A percentile compares a stretch with the other conserved stretches of the same genome.
These are phyloP conservation scores for Abrus pulchellus DNA, from an alignment of 306 rosid species.

Conservation along the genomic window DNA sequence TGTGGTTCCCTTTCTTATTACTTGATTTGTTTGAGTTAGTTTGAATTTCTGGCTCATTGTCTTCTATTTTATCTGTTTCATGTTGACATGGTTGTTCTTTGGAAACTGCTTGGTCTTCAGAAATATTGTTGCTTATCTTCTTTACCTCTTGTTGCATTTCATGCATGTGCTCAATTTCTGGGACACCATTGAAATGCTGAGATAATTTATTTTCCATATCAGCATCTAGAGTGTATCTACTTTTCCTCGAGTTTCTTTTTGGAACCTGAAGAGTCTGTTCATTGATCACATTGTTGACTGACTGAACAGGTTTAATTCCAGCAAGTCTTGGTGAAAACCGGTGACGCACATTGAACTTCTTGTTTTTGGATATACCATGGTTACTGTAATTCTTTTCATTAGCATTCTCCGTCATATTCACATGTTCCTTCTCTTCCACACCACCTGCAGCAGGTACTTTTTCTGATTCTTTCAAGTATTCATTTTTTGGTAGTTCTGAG, in stretches of 20 bases:
- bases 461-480: conserved; percentile 37
- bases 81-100: conserved; percentile 50
- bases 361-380: conserved; percentile 49
- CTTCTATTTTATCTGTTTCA: conserved; percentile 48
- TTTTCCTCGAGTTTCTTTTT: conserved; percentile 52
- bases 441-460: conserved; percentile 43
- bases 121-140: conserved; percentile 42
- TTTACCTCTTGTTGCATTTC: conserved; percentile 40
- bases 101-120: conserved; percentile 47
- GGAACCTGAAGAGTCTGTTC: conserved; percentile 57
- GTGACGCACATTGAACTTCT: conserved; percentile 55
- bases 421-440: conserved; percentile 49
- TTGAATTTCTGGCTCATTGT: conserved; percentile 51
- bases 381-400: conserved; percentile 40
- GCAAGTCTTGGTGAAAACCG: conserved; percentile 84
- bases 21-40: conserved; percentile 50
- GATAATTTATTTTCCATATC: conserved; percentile 49
- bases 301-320: conserved; percentile 65
- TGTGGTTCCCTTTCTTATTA: conserved; percentile 56
- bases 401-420: conserved; percentile 34
- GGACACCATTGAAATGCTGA: conserved; percentile 42
- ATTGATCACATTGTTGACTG: conserved; percentile 45
- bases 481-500: conserved; percentile 41
- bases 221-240: conserved; percentile 49
- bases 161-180: conserved; percentile 39